Evolutionary conservation across 345 rosid species (phyloP).

Genomic region (Aquilaria malaccensis): DNA sequence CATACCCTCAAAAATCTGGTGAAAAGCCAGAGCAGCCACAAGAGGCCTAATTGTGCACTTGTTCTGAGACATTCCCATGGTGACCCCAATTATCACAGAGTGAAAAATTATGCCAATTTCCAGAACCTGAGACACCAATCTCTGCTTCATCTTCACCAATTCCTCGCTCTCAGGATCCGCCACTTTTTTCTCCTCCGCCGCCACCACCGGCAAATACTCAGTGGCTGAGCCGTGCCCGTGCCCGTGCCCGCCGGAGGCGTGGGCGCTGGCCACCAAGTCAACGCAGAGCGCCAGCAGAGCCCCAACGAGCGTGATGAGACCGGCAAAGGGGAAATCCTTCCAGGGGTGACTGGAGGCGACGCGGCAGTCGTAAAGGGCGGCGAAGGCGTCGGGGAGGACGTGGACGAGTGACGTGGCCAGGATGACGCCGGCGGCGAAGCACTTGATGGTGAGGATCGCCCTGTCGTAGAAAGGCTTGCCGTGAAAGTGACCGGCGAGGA

Average conservation of each 20-base stretch:
- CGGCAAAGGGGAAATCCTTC: conserved; percentile 88
- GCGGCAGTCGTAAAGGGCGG: conserved; percentile 62
- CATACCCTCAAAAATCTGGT: conserved; percentile 92
- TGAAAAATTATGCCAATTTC: conserved; percentile 95
- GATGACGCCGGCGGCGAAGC: conserved; percentile 97
- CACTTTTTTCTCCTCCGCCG: conserved; percentile 19
- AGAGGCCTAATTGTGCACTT: conserved; percentile 87
- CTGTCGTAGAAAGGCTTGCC: conserved; percentile 77
- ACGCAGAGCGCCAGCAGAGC: conserved; percentile 62
- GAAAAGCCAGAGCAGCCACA: conserved; percentile 83
- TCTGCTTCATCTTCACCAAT: conserved; percentile 57
- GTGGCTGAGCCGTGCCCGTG: conserved; percentile 16
- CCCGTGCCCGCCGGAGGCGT: conserved; percentile 50
- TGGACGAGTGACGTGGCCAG: conserved; percentile 93
- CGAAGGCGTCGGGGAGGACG: conserved; percentile 84
- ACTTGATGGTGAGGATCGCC: conserved; percentile 60
- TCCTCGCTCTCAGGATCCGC: conserved; percentile 33
- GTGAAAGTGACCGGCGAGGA: conserved; percentile 67
- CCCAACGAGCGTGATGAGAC: conserved; percentile 65
- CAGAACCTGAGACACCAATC: conserved; percentile 80
- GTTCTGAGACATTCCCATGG: conserved; percentile 97
- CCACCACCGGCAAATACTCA: conserved; percentile 34
- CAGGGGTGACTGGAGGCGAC: conserved; percentile 77
- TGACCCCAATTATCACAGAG: conserved; percentile 86
- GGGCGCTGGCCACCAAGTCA: conserved; percentile 80